A percentile compares a stretch with the other conserved stretches of the same genome.
These are phyloP conservation scores for Trebouxia gelatinosa DNA, from an alignment of 163 green algal species.

Conservation along the genomic window DNA sequence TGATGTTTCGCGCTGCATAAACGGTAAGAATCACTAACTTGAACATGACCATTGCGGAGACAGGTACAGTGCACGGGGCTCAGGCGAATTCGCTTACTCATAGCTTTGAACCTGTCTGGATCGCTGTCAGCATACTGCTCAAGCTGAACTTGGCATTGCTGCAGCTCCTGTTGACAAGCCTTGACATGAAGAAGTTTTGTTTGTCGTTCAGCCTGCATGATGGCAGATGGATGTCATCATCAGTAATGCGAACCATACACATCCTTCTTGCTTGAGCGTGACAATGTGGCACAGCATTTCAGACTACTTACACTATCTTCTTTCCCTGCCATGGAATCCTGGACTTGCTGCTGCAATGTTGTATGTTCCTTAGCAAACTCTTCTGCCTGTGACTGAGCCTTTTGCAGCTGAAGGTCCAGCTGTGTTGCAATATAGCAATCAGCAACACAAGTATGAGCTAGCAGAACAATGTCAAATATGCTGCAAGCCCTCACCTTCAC, in stretches of 20 bases:
- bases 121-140: conserved; percentile 47
- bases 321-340: conserved; percentile 39
- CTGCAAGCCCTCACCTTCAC: conserved; percentile 58
- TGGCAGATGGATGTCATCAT: too few relatives aligned
- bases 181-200: conserved; percentile 35
- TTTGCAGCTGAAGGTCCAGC: too few relatives aligned
- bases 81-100: conserved; percentile 34
- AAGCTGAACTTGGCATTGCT: conserved; percentile 33
- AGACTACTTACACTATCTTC: conserved; percentile 26
- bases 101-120: conserved; percentile 44
- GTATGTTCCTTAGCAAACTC: too few relatives aligned
- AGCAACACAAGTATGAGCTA: too few relatives aligned
- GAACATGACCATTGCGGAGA: too few relatives aligned
- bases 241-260: too few relatives aligned
- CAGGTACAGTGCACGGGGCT: background rate
- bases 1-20: background rate
- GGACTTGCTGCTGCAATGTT: conserved; percentile 26
- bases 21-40: too few relatives aligned
- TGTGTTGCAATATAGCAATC: too few relatives aligned
- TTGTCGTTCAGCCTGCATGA: conserved; percentile 37
- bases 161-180: conserved; percentile 38
- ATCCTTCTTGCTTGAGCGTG: too few relatives aligned
- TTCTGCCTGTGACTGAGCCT: too few relatives aligned
- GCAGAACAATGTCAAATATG: too few relatives aligned
- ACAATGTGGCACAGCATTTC: too few relatives aligned